Conservation (phyloP, 768 basidiomycete species). For the Kwoniella sp. region DNA sequence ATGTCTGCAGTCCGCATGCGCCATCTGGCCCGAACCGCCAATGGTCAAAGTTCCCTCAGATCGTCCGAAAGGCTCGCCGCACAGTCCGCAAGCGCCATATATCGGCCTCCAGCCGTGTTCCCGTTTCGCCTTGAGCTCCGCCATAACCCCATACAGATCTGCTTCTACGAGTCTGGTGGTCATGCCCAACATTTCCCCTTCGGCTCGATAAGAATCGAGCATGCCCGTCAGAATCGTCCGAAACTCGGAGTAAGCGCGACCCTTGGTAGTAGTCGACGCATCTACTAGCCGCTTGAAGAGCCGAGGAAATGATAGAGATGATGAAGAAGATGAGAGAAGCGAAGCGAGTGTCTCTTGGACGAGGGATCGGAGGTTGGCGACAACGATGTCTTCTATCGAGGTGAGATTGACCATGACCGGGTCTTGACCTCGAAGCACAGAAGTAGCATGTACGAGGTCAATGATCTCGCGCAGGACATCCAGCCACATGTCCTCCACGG, state of each 20-base stretch:
- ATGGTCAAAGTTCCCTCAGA: background rate
- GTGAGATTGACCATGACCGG: too few relatives aligned
- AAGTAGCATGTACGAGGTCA: conserved; percentile 66
- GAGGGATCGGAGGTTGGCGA: conserved; percentile 63
- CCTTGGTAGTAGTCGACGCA: conserved; percentile 51
- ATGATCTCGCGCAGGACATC: conserved; percentile 76
- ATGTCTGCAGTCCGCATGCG: conserved; percentile 18
- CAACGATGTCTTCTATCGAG: conserved; percentile 25
- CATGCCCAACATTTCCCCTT: conserved; percentile 82
- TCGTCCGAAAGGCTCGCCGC: background rate
- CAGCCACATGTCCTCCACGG: conserved; percentile 84
- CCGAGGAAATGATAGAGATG: conserved; percentile 79
- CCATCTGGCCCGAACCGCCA: background rate
- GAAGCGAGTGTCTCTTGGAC: conserved; percentile 79
- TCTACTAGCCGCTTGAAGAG: conserved; percentile 89
- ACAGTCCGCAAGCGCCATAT: conserved; percentile 9
- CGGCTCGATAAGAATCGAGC: conserved; percentile 87
- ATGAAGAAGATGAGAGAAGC: conserved; percentile 76
- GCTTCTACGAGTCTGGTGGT: conserved; percentile 74
- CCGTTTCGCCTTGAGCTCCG: conserved; percentile 53
- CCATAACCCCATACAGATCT: conserved; percentile 73
- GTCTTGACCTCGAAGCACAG: conserved; percentile 33
- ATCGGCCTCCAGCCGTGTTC: conserved; percentile 48
- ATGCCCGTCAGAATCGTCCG: conserved; percentile 86
- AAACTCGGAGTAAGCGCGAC: conserved; percentile 72